Percentiles rank a stretch among this genome's conserved stretches.
Conservation (phyloP, 768 basidiomycete species). For the Tulasnella sp. region DNA sequence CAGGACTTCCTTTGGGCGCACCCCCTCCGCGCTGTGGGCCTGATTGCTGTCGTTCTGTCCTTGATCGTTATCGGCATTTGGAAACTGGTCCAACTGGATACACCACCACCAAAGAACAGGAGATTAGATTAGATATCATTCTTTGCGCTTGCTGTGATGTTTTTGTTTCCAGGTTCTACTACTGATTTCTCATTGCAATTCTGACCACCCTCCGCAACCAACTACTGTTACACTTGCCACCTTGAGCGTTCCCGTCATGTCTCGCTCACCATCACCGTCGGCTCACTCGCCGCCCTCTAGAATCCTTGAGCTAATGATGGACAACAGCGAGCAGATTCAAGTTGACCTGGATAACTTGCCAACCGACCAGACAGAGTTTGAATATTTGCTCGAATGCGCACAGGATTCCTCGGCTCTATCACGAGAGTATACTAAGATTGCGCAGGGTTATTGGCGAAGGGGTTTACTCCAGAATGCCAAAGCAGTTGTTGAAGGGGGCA, state of each 20-base stretch:
- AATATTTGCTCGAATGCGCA: conserved; percentile 11
- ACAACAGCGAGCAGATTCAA: conserved; percentile 27
- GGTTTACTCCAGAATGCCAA: conserved; percentile 68
- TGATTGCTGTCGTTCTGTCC: conserved; percentile 1
- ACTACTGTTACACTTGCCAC: no score
- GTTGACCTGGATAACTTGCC: conserved; percentile 28
- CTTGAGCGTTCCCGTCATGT: neutral
- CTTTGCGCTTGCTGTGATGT: no score
- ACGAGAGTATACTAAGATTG: conserved; percentile 44
- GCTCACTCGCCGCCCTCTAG: neutral
- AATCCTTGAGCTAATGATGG: conserved; percentile 13
- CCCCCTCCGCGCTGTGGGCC: neutral
- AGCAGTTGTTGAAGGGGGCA: conserved; percentile 52
- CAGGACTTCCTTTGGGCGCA: conserved; percentile 5
- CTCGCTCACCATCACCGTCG: neutral
- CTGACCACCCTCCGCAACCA: no score
- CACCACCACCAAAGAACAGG: neutral
- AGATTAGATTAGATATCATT: conserved; percentile 5
- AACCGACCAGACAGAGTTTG: conserved; percentile 17
- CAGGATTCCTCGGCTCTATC: conserved; percentile 5
- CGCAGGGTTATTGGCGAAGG: conserved; percentile 79
- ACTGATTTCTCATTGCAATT: no score
- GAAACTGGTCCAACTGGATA: conserved; percentile 7
- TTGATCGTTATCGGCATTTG: conserved; percentile 7
- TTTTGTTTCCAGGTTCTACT: no score